phyloP scores from a whole-genome alignment of 192 early-diverging fungal genomes.

The Umbelopsis ramanniana region DNA sequence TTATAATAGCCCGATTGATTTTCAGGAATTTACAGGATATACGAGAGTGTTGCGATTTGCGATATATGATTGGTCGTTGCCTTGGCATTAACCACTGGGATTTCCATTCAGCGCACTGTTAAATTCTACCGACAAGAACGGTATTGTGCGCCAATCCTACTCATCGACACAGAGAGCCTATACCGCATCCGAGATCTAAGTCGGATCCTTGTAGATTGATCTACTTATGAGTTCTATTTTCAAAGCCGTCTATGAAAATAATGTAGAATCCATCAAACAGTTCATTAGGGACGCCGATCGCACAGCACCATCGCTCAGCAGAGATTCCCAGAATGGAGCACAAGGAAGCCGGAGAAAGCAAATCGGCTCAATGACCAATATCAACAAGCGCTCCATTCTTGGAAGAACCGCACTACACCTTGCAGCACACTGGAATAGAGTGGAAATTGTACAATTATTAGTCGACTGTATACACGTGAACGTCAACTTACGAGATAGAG shows the following conservation, averaged over 20 bases:
- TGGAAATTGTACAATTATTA: constrained; percentile 35
- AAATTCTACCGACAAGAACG: no score
- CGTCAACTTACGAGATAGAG: constrained; percentile 64
- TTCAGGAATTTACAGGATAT: no score
- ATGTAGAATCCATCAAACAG: constrained; percentile 39
- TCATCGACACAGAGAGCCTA: neutral
- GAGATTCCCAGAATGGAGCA: constrained; percentile 28
- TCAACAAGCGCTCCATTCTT: constrained; percentile 42
- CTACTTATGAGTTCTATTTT: constrained; percentile 34
- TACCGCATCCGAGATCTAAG: constrained; percentile 14
- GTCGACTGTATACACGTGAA: constrained; percentile 50
- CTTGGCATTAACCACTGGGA: no score
- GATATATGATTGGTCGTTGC: no score
- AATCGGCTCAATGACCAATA: constrained; percentile 33
- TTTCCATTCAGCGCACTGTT: no score
- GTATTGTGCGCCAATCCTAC: neutral
- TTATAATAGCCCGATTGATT: no score
- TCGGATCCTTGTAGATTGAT: constrained; percentile 9
- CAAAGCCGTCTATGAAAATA: constrained; percentile 39
- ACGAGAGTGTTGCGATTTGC: no score
- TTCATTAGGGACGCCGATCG: constrained; percentile 25
- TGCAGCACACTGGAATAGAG: constrained; percentile 45
- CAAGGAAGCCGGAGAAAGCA: constrained; percentile 8
- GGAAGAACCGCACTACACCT: constrained; percentile 53
- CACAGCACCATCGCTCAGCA: constrained; percentile 9